Evolutionary conservation across 73 alveolate genomes (phyloP).

Genomic region (Paramecium biaurelia): DNA sequence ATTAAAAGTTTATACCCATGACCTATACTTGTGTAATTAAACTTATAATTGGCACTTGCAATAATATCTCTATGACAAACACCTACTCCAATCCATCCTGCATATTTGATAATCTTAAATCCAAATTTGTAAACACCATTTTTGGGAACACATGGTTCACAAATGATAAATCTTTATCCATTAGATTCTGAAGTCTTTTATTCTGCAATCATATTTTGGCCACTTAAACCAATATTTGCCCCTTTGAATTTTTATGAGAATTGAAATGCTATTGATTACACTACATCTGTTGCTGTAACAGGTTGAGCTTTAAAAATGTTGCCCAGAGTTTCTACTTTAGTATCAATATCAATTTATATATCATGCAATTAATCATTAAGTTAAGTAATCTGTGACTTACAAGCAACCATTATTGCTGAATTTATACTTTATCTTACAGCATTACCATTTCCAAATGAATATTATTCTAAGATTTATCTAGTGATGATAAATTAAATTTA

Average conservation of each 20-base stretch:
- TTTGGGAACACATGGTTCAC: slow-evolving; percentile 37
- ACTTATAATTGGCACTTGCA: background rate
- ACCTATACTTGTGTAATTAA: background rate
- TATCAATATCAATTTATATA: background rate
- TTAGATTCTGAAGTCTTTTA: slow-evolving; percentile 34
- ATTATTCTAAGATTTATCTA: background rate
- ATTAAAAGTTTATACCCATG: background rate
- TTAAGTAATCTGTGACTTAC: background rate
- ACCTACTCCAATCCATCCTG: slow-evolving; percentile 53
- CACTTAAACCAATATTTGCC: slow-evolving; percentile 8
- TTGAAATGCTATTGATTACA: background rate
- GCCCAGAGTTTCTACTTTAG: background rate
- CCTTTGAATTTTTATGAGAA: slow-evolving; percentile 25
- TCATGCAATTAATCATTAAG: background rate
- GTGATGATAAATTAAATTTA: background rate
- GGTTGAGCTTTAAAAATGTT: background rate
- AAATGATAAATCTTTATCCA: slow-evolving; percentile 36
- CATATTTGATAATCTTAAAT: slow-evolving; percentile 20
- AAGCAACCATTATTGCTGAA: slow-evolving; percentile 3
- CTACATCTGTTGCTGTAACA: background rate
- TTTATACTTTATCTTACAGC: background rate
- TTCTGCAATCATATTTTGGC: slow-evolving; percentile 6
- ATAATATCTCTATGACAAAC: slow-evolving; percentile 40
- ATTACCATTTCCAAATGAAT: background rate
- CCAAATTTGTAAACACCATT: slow-evolving; percentile 19